Percentiles rank a stretch among this genome's conserved stretches.
Conservation (phyloP, 345 rosid species). For the Camelina hispida region DNA sequence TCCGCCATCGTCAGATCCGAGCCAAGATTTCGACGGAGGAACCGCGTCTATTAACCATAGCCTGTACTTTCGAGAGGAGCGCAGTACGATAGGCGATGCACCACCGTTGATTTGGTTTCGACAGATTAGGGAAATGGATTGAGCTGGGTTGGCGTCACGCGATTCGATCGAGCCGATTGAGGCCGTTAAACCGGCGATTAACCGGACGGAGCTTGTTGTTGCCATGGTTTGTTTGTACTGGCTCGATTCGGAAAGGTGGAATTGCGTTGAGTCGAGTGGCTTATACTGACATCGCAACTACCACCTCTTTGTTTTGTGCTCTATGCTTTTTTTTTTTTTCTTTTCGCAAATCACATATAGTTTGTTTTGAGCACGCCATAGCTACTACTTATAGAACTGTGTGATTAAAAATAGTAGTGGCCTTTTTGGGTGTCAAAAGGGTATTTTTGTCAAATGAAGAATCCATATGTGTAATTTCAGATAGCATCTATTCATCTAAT, state of each 20-base stretch:
- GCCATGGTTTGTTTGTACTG: conserved; percentile 51
- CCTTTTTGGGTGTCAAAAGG: not conserved
- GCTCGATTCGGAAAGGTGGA: conserved; percentile 13
- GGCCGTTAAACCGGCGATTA: conserved; percentile 44
- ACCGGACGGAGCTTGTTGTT: conserved; percentile 58
- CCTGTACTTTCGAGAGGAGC: conserved; percentile 44
- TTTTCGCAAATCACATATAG: not conserved
- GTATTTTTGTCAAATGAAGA: not conserved
- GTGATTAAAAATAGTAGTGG: not conserved
- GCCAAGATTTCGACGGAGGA: conserved; percentile 44
- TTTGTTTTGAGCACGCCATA: not conserved
- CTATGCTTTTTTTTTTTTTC: not conserved
- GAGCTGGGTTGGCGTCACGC: conserved; percentile 37
- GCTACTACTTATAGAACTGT: not conserved
- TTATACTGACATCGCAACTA: conserved; percentile 23
- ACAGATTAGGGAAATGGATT: conserved; percentile 41
- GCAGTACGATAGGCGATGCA: conserved; percentile 43
- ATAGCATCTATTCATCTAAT: not conserved
- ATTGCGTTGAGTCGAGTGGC: conserved; percentile 12
- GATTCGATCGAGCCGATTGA: conserved; percentile 37
- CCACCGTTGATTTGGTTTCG: conserved; percentile 40
- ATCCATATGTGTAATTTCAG: not conserved
- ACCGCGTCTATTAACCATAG: conserved; percentile 44
- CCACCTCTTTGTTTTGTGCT: conserved; percentile 7
- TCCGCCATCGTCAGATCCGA: conserved; percentile 51